A percentile compares a stretch with the other conserved stretches of the same genome.
Evolutionary conservation across 345 rosid genomes (phyloP).

Genomic region (Gossypium raimondii): DNA sequence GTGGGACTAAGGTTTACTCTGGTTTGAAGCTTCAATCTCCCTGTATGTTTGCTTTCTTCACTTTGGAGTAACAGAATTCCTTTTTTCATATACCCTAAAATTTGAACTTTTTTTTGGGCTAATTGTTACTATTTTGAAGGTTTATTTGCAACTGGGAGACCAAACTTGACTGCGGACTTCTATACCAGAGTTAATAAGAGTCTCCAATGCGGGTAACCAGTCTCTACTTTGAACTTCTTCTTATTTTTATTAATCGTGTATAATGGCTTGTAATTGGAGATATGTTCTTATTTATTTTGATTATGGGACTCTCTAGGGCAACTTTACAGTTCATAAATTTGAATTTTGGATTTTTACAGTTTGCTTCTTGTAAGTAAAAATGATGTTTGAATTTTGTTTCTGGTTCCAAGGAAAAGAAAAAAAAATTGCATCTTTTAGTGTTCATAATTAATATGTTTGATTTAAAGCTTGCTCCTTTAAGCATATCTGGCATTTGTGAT

Average conservation of each 20-base stretch:
- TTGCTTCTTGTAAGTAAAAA: neutral
- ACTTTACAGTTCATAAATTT: neutral
- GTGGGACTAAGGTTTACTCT: conserved; percentile 59
- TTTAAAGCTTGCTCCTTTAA: neutral
- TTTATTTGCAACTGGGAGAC: conserved; percentile 41
- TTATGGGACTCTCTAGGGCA: neutral
- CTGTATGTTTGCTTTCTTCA: conserved; percentile 34
- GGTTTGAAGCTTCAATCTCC: conserved; percentile 71
- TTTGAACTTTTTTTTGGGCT: neutral
- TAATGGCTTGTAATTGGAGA: conserved; percentile 6
- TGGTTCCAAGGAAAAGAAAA: neutral
- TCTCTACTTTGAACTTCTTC: neutral
- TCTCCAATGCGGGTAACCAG: conserved; percentile 54
- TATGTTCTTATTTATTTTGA: conserved; percentile 8
- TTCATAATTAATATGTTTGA: neutral
- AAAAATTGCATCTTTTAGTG: neutral
- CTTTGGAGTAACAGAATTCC: neutral
- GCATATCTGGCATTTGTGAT: neutral
- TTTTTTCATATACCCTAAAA: neutral
- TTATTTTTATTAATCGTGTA: neutral
- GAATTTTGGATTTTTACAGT: neutral
- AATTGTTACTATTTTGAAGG: conserved; percentile 26
- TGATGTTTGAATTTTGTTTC: neutral
- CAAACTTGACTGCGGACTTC: conserved; percentile 64
- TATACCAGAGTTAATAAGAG: conserved; percentile 62